Base-by-base conservation (phyloP, 257 asterid genomes). In the Nicotiana sylvestris region DNA sequence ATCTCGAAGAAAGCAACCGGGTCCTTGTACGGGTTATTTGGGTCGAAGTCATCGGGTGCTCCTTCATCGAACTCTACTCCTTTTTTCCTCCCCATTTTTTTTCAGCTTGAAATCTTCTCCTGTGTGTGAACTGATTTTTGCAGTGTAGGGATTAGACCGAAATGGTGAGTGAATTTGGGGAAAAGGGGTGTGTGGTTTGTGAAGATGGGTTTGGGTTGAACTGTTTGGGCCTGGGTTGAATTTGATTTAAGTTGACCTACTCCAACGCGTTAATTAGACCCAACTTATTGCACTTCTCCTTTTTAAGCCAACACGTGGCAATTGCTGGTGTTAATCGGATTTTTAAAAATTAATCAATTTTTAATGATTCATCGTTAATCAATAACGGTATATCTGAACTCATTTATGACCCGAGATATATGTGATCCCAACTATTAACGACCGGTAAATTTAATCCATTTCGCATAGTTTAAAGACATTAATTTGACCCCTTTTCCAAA, bases 1-100 rank as follows among this genome's bases (percentile, higher is more conserved):
- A 95, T 95, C 94, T 95, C 99, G 29, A 93, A 88, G 89, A 89
- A 87, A 39, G 97, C 97, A 39, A 95, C 99, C 80, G 99, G 98
- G 82, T 95, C 99, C 87, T 91, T 95, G 86, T 93, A 93, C 27
- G 99, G 99, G 56, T 93, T 88, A 37, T 87, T 94, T 81, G 94
- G 95, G 88, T 95, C 98, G 90, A 92, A 95, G 57, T 91, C 91
- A 81, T 95, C 99, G 43, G 98, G 99, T 39, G 97, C 90, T 1
- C 97, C 95, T 46, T 95, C 99, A 83, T 95, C 97, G 89, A 93
- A 87, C 76, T 83, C 84, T n/a, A 86, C 91, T 60, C 92, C 97
- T 88, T 90, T 95, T 85, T 92, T 93, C 84, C 99, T 89, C 78
- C 95, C 99, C 99, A 95, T 95, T 84, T 84, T 81, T 83, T 5